A percentile compares a stretch with the other conserved stretches of the same genome.
Evolutionary conservation across 257 asterid species (phyloP).

Genomic region (Mentha longifolia): DNA sequence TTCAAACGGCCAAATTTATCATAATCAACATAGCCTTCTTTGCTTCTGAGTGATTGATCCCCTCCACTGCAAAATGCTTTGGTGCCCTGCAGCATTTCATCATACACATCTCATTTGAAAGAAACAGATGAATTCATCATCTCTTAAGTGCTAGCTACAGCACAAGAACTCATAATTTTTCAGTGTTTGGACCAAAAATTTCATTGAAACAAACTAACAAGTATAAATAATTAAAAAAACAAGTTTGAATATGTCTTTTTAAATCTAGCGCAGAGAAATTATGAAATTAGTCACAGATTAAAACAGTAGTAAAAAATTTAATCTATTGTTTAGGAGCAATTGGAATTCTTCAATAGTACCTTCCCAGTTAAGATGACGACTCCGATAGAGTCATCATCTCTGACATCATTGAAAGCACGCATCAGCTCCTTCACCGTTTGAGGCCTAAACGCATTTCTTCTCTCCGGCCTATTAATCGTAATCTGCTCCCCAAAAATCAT

Average conservation of each 20-base stretch:
- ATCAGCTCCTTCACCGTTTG: slow-evolving; percentile 92
- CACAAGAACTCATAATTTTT: not conserved
- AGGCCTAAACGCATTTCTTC: slow-evolving; percentile 91
- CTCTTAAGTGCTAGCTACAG: not conserved
- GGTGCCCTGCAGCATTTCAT: slow-evolving; percentile 54
- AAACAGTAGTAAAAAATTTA: too few species aligned
- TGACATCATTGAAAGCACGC: slow-evolving; percentile 87
- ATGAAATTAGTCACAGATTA: too few species aligned
- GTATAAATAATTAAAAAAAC: too few species aligned
- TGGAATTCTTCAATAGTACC: slow-evolving; percentile 41
- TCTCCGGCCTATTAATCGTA: slow-evolving; percentile 91
- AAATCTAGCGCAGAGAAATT: too few species aligned
- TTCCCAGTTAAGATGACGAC: slow-evolving; percentile 90
- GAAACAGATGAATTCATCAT: not conserved
- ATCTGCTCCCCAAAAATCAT: slow-evolving; percentile 45
- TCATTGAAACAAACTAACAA: not conserved
- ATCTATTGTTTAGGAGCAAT: too few species aligned
- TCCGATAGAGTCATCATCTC: slow-evolving; percentile 82
- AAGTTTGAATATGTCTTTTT: too few species aligned
- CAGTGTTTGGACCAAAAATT: not conserved
- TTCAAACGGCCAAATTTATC: slow-evolving; percentile 89
- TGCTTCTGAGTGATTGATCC: slow-evolving; percentile 86
- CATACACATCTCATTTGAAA: not conserved
- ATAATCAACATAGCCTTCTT: slow-evolving; percentile 80
- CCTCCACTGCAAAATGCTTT: slow-evolving; percentile 95